Evolutionary conservation across 2,329 filamentous ascomycete genomes (phyloP).

Genomic region (Cercospora sp.): DNA sequence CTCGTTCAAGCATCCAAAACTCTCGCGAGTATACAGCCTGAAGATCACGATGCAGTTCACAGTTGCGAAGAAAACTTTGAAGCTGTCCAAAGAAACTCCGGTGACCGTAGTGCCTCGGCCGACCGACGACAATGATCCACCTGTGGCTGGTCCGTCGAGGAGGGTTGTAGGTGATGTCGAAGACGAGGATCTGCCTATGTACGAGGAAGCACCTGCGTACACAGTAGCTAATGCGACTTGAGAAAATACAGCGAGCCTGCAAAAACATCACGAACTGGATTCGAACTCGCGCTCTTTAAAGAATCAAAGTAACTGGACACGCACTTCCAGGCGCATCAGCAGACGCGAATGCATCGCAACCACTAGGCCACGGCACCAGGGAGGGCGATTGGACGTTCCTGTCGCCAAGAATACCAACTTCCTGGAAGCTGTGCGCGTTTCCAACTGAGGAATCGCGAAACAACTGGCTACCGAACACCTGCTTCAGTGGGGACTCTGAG

Average conservation of each 20-base stretch:
- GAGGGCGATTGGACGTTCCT: neutral
- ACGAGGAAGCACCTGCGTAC: constrained; percentile 12
- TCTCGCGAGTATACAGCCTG: constrained; percentile 22
- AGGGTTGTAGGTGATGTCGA: neutral
- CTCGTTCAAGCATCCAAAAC: constrained; percentile 23
- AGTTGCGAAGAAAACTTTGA: constrained; percentile 19
- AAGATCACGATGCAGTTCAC: constrained; percentile 22
- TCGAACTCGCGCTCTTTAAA: neutral
- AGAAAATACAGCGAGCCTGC: neutral
- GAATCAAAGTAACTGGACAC: neutral
- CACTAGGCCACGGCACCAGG: neutral
- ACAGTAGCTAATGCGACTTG: neutral
- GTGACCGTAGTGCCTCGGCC: constrained; percentile 22
- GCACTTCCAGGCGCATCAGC: neutral
- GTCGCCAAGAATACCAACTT: neutral
- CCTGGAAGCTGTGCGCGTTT: neutral
- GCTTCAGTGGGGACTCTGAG: neutral
- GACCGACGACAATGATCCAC: constrained; percentile 3
- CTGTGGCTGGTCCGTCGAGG: neutral
- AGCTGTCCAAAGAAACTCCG: constrained; percentile 17
- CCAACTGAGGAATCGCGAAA: neutral
- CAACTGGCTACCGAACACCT: neutral
- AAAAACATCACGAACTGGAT: neutral
- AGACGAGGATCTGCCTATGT: constrained; percentile 4
- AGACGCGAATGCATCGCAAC: neutral